Base-by-base conservation (phyloP, 805 yeast species). In the Hanseniaspora occidentalis region DNA sequence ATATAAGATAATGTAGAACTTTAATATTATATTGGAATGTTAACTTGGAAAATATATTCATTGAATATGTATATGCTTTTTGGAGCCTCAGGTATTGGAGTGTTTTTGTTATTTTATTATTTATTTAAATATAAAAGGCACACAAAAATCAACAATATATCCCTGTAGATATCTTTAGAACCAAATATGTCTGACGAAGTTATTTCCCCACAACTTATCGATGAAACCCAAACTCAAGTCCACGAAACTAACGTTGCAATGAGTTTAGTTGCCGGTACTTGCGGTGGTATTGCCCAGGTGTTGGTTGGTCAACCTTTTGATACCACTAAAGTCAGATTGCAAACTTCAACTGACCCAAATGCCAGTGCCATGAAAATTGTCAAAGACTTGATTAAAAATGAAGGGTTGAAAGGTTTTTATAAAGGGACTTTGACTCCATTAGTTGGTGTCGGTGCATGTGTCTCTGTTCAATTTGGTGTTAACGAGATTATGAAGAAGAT, bases 371-470 rank as follows among this genome's bases (percentile, higher is more conserved):
- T 74, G 42, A 94, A 85, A 50, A 95, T 85, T 9, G 77, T 86
- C 17, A 71, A 72, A 53, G 70, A 76, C 50, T 66, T 92, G 41
- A 35, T 89, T 29, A 66, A 69, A 31, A 77, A 82, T 43, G 98
- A 92, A 61, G 98, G 98, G 2, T 71, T 78, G 6, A 43, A 64
- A 27, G 98, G 94, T 0, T 84, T 92, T 54, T 92, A 92, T 60
- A 79, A 94, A 60, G 98, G 98, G 26, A 86, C 96, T 1, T 53
- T 86, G 50, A 88, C 96, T 1, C 98, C 98, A 17, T 67, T 92
- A 50, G 60, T 89, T 26, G 98, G 98, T 10, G 84, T 89, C n/a
- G 98, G 98, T 39, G 95, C 95, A 0, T 88, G 96, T 68, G 96
- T 92, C 10, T 84, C 95, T 7, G 83, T 89, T 31, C 98, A 92